Evolutionary conservation across 768 basidiomycete species (phyloP), one percentile per base, ranked within the genome.

Genomic region (Podaxis sp.): DNA sequence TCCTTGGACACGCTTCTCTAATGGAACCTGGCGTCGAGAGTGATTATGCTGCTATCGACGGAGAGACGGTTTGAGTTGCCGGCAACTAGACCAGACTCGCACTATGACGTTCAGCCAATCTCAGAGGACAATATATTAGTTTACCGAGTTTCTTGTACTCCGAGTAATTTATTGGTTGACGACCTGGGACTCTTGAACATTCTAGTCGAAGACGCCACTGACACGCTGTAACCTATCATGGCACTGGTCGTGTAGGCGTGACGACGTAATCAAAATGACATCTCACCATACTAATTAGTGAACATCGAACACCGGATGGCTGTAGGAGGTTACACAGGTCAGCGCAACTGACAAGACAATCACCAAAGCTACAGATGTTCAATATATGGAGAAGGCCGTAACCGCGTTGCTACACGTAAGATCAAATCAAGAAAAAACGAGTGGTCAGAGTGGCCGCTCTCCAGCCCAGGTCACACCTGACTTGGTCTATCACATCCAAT

Each of bases 11-110:
- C 69, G 96, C 96, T 1, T 83, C 82, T 59, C 63, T 98, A 63
- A 86, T 98, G 63, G 96, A 98, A 73, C 96, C 95, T 1, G 96
- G 96, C 27, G 84, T 97, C 57, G 96, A 98, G 76, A 91, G 90
- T 76, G 94, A 96, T 72, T 97, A 97, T 66, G 86, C 89, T 2
- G 69, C 76, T 46, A 89, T 93, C n/a, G 83, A 90, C 21, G 59
- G 59, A 72, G 90, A 89, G 50, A 69, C 71, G 36, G 89, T 89
- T 52, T 88, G 75, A 75, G 64, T 63, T 54, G 47, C 55, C 37
- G 55, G 61, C 54, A 37, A 56, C 54, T 27, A 11, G 36, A 38
- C 18, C 42, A 23, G 46, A 50, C 35, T 27, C 50, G 14, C 10
- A 11, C 25, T 50, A 5, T 38, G 13, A 18, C 52, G 38, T 27